These are phyloP conservation scores for Hypoxylon rubiginosum DNA, from an alignment of 2,329 filamentous ascomycete species.

Conservation along the genomic window DNA sequence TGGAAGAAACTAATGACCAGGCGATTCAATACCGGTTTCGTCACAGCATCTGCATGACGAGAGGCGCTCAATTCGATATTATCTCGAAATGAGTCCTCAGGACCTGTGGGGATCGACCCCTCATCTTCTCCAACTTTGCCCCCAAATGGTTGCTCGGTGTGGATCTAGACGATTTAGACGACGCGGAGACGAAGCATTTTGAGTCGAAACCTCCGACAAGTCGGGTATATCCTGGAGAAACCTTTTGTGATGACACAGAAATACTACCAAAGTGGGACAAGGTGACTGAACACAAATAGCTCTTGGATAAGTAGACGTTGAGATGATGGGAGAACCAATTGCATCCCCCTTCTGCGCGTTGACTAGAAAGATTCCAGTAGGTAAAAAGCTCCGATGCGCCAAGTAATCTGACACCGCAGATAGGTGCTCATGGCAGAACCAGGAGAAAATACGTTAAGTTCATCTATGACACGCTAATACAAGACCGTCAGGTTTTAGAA, in stretches of 20 bases:
- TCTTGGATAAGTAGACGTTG: neutral
- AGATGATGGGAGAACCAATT: too few species aligned
- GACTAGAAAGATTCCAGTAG: neutral
- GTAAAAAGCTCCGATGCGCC: neutral
- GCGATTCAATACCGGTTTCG: neutral
- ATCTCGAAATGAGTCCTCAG: neutral
- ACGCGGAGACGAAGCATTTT: constrained; percentile 22
- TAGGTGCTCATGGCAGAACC: neutral
- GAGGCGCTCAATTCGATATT: neutral
- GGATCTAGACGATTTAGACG: constrained; percentile 11
- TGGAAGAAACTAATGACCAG: too few species aligned
- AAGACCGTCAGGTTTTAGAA: too few species aligned
- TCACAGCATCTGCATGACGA: neutral
- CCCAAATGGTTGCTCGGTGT: constrained; percentile 11
- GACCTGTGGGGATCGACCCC: constrained; percentile 16
- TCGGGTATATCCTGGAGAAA: neutral
- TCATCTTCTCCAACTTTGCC: constrained; percentile 33
- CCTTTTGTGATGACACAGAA: too few species aligned
- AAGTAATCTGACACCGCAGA: neutral
- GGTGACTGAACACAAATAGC: neutral
- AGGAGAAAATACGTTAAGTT: neutral
- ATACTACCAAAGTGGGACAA: neutral
- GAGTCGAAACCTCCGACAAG: neutral
- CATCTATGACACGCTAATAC: neutral
- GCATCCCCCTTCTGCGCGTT: neutral